phyloP scores from a whole-genome alignment of 73 alveolate genomes.

The Symbiodinium natans region DNA sequence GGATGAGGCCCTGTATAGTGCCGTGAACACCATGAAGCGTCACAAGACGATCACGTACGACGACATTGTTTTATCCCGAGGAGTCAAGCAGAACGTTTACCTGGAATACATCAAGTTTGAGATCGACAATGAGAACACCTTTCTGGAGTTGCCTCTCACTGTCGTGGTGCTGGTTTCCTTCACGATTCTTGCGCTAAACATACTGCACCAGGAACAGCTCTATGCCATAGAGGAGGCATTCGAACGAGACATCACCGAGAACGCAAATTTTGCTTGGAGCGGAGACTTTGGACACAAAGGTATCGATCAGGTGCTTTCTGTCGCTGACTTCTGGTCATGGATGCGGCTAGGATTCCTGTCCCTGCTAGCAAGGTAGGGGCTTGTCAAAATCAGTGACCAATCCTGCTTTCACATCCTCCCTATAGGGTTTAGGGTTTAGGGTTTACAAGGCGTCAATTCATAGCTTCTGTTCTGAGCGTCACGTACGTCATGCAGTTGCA shows the following conservation, averaged over 20 bases:
- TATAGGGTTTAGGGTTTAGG: no score
- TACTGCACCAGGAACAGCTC: conserved; percentile 65
- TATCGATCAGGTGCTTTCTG: conserved; percentile 25
- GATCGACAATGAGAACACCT: conserved; percentile 63
- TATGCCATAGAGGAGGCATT: conserved; percentile 44
- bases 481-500: no score
- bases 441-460: no score
- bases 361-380: not conserved
- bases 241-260: conserved; percentile 65
- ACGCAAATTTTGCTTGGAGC: conserved; percentile 80
- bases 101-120: conserved; percentile 56
- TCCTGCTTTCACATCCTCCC: no score
- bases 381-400: no score
- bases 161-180: conserved; percentile 57
- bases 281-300: conserved; percentile 73
- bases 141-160: conserved; percentile 63
- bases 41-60: conserved; percentile 89
- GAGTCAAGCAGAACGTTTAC: conserved; percentile 49
- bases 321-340: conserved; percentile 72
- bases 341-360: conserved; percentile 50
- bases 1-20: conserved; percentile 44
- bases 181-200: conserved; percentile 38
- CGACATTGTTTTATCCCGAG: conserved; percentile 22
- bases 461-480: no score
- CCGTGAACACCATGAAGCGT: conserved; percentile 65